Evolutionary conservation across 345 rosid genomes (phyloP).

Genomic region (Euphorbia lathyris): DNA sequence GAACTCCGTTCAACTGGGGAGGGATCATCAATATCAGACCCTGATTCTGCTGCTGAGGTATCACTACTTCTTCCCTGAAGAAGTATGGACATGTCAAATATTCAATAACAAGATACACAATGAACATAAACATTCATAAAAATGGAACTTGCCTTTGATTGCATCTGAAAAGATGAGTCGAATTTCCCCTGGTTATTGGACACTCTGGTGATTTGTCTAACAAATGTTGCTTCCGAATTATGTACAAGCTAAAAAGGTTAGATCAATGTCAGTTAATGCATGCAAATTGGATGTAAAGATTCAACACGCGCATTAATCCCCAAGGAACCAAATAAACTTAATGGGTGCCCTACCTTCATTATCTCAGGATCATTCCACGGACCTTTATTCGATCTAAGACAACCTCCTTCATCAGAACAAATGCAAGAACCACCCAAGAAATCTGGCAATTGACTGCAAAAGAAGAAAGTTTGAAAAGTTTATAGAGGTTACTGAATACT

Average conservation of each 20-base stretch:
- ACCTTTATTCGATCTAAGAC: conserved; percentile 89
- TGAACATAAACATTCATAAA: conserved; percentile 1
- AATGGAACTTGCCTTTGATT: conserved; percentile 46
- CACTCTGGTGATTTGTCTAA: conserved; percentile 57
- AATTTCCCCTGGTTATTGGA: conserved; percentile 41
- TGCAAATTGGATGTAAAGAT: conserved; percentile 16
- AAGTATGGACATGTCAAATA: conserved; percentile 12
- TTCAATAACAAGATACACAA: not conserved
- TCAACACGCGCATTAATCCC: conserved; percentile 16
- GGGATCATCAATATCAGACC: conserved; percentile 57
- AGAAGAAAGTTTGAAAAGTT: conserved; percentile 1
- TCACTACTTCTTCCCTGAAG: conserved; percentile 56
- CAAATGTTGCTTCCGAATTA: conserved; percentile 54
- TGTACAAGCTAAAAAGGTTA: conserved; percentile 50
- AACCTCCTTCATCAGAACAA: conserved; percentile 79
- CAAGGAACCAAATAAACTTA: conserved; percentile 1
- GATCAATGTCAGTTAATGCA: conserved; percentile 20
- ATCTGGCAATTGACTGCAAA: conserved; percentile 84
- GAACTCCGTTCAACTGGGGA: conserved; percentile 40
- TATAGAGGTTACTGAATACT: not conserved
- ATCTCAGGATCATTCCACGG: conserved; percentile 93
- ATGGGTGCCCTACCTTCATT: conserved; percentile 64
- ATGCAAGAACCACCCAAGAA: conserved; percentile 93
- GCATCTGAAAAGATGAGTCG: conserved; percentile 47
- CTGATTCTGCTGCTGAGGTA: conserved; percentile 52